A percentile compares a stretch with the other conserved stretches of the same genome.
These are phyloP conservation scores for Coniochaeta sp. DNA, from an alignment of 2,329 filamentous ascomycete genomes.

Conservation along the genomic window DNA sequence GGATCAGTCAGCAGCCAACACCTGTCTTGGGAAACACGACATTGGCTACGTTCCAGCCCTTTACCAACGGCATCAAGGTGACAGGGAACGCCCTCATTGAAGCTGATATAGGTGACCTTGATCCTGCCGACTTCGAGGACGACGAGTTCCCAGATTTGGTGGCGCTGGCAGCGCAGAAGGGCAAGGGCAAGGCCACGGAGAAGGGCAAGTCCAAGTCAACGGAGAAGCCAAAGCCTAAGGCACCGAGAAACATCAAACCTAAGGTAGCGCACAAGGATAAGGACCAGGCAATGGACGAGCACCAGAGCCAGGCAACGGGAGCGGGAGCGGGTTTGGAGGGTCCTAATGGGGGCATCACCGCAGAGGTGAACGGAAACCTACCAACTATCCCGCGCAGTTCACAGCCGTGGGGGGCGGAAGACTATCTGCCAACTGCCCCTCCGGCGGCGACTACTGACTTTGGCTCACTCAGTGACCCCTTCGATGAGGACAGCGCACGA, in stretches of 20 bases:
- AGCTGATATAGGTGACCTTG: conserved; percentile 8
- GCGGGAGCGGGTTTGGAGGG: no score
- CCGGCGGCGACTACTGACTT: neutral
- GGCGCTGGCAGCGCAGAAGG: neutral
- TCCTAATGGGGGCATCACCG: no score
- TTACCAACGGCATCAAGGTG: neutral
- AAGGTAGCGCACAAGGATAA: neutral
- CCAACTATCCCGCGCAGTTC: neutral
- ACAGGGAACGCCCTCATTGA: neutral
- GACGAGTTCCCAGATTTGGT: neutral
- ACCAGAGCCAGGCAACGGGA: no score
- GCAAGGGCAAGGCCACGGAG: neutral
- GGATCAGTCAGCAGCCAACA: neutral
- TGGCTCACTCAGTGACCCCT: neutral
- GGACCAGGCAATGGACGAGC: neutral
- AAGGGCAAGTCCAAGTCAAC: neutral
- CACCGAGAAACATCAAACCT: no score
- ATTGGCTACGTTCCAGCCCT: no score
- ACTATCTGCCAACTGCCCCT: neutral
- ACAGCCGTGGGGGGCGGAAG: neutral
- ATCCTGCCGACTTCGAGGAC: conserved; percentile 7
- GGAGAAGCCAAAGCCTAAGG: neutral
- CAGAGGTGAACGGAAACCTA: neutral
- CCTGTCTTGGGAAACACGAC: neutral
- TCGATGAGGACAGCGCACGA: neutral